These are phyloP conservation scores for Marasmius fiardii DNA, from an alignment of 1,284 basidiomycete genomes.

Conservation along the genomic window DNA sequence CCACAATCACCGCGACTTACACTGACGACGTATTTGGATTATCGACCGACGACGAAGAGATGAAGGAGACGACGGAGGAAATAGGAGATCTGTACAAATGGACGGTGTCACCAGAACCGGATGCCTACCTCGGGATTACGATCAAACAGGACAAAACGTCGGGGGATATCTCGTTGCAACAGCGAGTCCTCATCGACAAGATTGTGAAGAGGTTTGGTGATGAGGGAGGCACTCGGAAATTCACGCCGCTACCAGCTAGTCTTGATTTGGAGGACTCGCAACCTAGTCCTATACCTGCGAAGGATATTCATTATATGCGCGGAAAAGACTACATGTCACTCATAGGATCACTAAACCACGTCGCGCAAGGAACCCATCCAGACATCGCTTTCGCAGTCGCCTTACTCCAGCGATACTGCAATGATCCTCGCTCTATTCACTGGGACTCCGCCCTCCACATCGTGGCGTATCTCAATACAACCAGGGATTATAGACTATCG, in stretches of 20 bases:
- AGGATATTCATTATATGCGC: slow-evolving; percentile 19
- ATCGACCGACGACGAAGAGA: no score
- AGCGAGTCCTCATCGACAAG: slow-evolving; percentile 20
- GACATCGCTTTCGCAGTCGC: slow-evolving; percentile 28
- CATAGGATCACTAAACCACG: slow-evolving; percentile 27
- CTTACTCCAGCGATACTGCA: slow-evolving; percentile 21
- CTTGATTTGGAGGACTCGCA: slow-evolving; percentile 13
- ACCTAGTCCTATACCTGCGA: slow-evolving; percentile 9
- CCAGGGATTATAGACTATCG: slow-evolving; percentile 14
- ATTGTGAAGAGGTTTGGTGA: slow-evolving; percentile 21
- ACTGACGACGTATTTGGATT: no score
- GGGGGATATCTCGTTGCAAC: slow-evolving; percentile 18
- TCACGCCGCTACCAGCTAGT: slow-evolving; percentile 19
- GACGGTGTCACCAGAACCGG: not conserved
- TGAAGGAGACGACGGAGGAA: no score
- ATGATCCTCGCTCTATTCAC: slow-evolving; percentile 25
- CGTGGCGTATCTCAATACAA: slow-evolving; percentile 27
- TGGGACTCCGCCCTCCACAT: slow-evolving; percentile 27
- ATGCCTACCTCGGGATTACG: not conserved
- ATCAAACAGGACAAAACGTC: slow-evolving; percentile 4
- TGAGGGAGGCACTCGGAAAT: slow-evolving; percentile 15
- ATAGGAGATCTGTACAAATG: no score
- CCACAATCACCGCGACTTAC: no score
- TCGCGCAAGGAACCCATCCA: slow-evolving; percentile 23
- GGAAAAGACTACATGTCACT: slow-evolving; percentile 23